Conservation (phyloP, 495 filamentous ascomycete species). For the Aspergillus panamensis region DNA sequence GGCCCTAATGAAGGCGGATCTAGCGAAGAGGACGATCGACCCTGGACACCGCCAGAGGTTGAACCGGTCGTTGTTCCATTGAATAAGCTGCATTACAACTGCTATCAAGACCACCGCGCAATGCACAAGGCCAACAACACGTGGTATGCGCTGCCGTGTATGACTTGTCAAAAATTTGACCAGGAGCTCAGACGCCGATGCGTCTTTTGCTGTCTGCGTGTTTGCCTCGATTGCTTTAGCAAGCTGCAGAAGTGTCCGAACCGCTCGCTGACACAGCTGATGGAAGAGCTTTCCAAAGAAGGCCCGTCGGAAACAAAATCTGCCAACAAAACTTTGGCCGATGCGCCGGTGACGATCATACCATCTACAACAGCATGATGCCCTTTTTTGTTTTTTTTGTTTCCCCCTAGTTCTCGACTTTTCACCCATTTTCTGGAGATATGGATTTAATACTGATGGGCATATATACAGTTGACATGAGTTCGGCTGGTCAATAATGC, state of each 20-base stretch:
- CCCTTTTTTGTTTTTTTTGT: neutral
- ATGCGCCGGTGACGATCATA: neutral
- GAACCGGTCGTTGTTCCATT: constrained; percentile 40
- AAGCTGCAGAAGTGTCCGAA: constrained; percentile 35
- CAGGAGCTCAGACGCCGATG: constrained; percentile 44
- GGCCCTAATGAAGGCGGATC: constrained; percentile 26
- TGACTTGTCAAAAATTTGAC: constrained; percentile 47
- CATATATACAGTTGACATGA: neutral
- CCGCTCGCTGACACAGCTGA: constrained; percentile 36
- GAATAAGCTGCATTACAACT: constrained; percentile 40
- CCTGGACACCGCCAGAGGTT: constrained; percentile 31
- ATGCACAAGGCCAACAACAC: constrained; percentile 44
- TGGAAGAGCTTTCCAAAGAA: constrained; percentile 16
- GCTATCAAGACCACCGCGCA: constrained; percentile 44
- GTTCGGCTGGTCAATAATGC: neutral
- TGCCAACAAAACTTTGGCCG: neutral
- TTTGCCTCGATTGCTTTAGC: constrained; percentile 43
- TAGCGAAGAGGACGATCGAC: constrained; percentile 29
- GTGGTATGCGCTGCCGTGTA: constrained; percentile 48
- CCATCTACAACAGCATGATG: neutral
- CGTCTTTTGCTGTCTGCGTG: constrained; percentile 47
- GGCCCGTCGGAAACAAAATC: neutral
- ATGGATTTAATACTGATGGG: neutral
- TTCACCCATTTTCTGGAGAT: neutral
- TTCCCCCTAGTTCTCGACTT: neutral